Base-by-base conservation (phyloP, 768 basidiomycete species). In the Chalciporus chontae region DNA sequence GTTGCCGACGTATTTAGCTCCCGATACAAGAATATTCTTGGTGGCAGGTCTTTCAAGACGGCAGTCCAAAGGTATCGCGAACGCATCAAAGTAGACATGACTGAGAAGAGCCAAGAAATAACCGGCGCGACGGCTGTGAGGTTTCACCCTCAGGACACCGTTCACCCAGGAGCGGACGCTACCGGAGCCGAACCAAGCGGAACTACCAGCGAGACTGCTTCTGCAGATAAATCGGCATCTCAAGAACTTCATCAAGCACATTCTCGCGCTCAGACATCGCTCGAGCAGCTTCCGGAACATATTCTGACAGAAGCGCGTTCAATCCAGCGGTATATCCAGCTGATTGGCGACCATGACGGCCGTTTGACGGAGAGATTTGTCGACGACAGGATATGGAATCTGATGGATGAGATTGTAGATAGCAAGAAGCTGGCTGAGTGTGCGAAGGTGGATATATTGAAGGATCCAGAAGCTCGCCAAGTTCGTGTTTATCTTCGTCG, bases 1-100 rank as follows among this genome's bases (percentile, higher is more conserved):
- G 57, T 87, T 24, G 76, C 83, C 17, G 87, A 90, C 55, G 81
- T 79, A 2, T 85, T 80, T 52, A 81, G 81, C 0, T 75, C 72
- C 5, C 75, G 78, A n/a, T 90, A 88, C 64, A 81, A 84, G 56
- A 71, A 63, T 15, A 77, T 75, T 0, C 65, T 87, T 19, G 74
- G 74, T 37, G 71, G 77, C 0, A 72, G 67, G 24, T 61, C 70
- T 1, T 76, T 82, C 54, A 70, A 71, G 26, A 69, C 63, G 11
- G 76, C 75, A 3, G 72, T 80, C n/a, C 73, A 68, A 50, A 68
- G 65, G 43, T 81, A 80, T 59, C 69, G 69, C 47, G 58, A 63
- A 54, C 66, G 63, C n/a, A 52, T 46, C 37, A 51, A 44, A 41
- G 43, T 44, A 38, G 52, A 59, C 45, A 17, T 53, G 47, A 55